Evolutionary conservation across 345 rosid genomes (phyloP).

Genomic region (Zanthoxylum bungeanum): DNA sequence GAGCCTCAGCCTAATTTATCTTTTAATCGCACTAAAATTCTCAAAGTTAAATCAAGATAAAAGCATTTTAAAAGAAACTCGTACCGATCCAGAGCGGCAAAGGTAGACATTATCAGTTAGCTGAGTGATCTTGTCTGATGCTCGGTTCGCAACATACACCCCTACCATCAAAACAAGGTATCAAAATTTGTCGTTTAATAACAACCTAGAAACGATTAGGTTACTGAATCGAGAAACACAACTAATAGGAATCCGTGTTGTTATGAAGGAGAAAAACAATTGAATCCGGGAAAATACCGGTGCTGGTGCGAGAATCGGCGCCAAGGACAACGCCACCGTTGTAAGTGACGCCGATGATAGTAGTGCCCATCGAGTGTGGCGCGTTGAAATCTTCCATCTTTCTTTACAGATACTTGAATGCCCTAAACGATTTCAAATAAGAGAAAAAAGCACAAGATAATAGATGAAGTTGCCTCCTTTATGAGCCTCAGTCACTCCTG

Average conservation of each 20-base stretch:
- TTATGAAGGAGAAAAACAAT: no score
- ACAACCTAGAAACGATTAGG: no score
- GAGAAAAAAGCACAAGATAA: no score
- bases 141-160: slow-evolving; percentile 86
- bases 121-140: slow-evolving; percentile 92
- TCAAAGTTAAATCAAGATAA: no score
- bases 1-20: no score
- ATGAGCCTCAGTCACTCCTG: no score
- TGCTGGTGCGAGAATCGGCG: slow-evolving; percentile 99
- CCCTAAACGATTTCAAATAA: no score
- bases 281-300: slow-evolving; percentile 43
- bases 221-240: slow-evolving; percentile 6
- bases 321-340: slow-evolving; percentile 98
- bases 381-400: slow-evolving; percentile 41
- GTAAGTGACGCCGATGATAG: slow-evolving; percentile 97
- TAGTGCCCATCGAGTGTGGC: slow-evolving; percentile 98
- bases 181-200: no score
- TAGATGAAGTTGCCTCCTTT: no score
- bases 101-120: slow-evolving; percentile 92
- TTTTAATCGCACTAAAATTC: no score
- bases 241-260: background rate
- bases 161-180: slow-evolving; percentile 36
- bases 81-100: slow-evolving; percentile 99
- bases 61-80: no score
- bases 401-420: no score